Evolutionary conservation across 768 basidiomycete species (phyloP), one percentile per base, ranked within the genome.

Genomic region (Tephrocybe sp.): DNA sequence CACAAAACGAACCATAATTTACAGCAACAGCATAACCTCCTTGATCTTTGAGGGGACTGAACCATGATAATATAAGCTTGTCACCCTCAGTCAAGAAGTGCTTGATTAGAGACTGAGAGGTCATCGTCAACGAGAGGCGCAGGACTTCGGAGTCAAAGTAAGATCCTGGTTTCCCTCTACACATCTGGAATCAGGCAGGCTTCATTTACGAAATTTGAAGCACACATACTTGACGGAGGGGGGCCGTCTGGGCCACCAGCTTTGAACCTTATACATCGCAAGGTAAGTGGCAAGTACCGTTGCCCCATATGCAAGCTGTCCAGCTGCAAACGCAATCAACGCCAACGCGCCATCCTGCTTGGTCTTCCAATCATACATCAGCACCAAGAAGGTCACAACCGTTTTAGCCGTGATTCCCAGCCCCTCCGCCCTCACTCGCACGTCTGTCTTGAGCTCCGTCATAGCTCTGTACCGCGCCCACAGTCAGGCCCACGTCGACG

Each of bases 1-100:
- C 4, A 23, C 31, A 48, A n/a, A 8, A 43, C 40, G 32, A 0
- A 90, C 96, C 97, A 64, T 98, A 99, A 67, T 98, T 98, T 34
- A 89, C 87, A 11, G 97, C 96, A 11, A 98, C 76, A 0, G 95
- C 96, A 65, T 97, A 98, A 1, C 93, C 95, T 4, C 92, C 96
- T 68, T 98, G 94, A 64, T 95, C 88, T 40, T 83, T 74, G 44
- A 96, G 70, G 26, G 88, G 84, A 52, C 92, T 93, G 61, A 92
- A 83, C 64, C 80, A 82, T 0, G 91, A 90, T 14, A 99, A 76
- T 10, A 96, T 78, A 39, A 98, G 72, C 61, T 97, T 92, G 66
- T 99, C 97, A 3, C 92, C 93, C 62, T 98, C 97, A 0, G 96
- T 98, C 22, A 99, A 72, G 56, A 98, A 80, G 66, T 98, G 97